These are phyloP conservation scores for Penicillium sp. DNA, from an alignment of 2,329 filamentous ascomycete genomes.

Conservation along the genomic window DNA sequence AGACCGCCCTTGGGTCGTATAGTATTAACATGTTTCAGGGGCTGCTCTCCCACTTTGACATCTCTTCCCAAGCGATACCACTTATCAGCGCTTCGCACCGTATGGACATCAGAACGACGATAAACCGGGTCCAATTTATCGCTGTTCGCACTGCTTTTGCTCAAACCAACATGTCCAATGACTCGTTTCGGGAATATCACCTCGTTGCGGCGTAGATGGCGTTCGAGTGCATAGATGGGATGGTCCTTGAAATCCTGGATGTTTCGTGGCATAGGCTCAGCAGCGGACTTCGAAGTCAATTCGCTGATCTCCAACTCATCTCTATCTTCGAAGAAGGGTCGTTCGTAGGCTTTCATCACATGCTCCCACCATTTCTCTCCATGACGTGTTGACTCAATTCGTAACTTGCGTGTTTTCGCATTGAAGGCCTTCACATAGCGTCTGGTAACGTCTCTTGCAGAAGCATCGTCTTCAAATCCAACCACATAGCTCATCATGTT, in stretches of 20 bases:
- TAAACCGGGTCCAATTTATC: conserved; percentile 75
- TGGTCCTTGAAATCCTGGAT: conserved; percentile 87
- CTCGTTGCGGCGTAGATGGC: conserved; percentile 82
- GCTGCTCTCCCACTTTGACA: conserved; percentile 77
- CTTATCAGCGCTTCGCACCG: conserved; percentile 77
- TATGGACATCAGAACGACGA: conserved; percentile 76
- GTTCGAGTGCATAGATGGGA: conserved; percentile 79
- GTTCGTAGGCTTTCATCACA: conserved; percentile 47
- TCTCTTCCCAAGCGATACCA: conserved; percentile 90
- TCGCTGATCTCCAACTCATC: conserved; percentile 85
- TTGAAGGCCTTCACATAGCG: conserved; percentile 88
- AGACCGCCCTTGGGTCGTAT: conserved; percentile 43
- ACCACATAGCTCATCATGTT: conserved; percentile 84
- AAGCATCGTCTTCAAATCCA: conserved; percentile 79
- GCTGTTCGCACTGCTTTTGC: conserved; percentile 47
- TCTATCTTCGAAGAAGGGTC: conserved; percentile 60
- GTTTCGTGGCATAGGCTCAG: conserved; percentile 84
- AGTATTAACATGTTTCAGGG: conserved; percentile 72
- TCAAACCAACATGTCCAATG: conserved; percentile 74
- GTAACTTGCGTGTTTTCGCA: conserved; percentile 79
- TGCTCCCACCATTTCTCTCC: conserved; percentile 62
- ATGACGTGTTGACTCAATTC: conserved; percentile 70
- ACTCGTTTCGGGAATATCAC: conserved; percentile 73
- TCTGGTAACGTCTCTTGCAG: conserved; percentile 80
- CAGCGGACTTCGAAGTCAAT: conserved; percentile 69